Base-by-base conservation (phyloP, 441 rosid species). In the Eutrema salsugineum region DNA sequence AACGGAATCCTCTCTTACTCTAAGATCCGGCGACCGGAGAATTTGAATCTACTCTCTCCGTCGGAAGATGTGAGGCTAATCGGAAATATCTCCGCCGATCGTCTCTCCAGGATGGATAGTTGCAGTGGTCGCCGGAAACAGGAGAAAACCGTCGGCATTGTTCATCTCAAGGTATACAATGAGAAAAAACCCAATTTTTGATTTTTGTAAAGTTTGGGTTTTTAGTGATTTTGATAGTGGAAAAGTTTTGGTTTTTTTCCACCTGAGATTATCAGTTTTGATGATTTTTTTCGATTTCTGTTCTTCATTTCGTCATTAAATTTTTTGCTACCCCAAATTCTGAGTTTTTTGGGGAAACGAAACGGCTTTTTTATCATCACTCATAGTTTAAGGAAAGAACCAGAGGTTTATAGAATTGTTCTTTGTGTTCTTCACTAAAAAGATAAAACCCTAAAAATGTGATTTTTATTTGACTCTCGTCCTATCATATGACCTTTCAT, bases 1-100 rank as follows among this genome's bases (percentile, higher is more conserved):
- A 84, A 87, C 55, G 98, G 97, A 43, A 85, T 86, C 59, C 84
- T 94, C 6, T 92, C 94, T 8, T 94, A 94, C 68, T 92, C 93
- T 8, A 94, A 90, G 86, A 84, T 85, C 78, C 91, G 88, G 24
- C 79, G 91, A 49, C 81, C 89, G 51, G 97, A 87, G 77, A 79
- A 83, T 80, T 79, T 91, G 7, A 79, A 80, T 64, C 75, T 86
- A 5, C 75, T 79, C 1, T 70, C 86, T 36, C 78, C 85, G 8
- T 71, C 77, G 3, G 88, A 86, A 16, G 97, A 88, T 65, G 87
- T 92, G 69, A 84, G 84, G 55, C 61, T 90, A 76, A 92, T 92
- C 79, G 98, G 99, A 24, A 86, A 88, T 43, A 80, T 83, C 24
- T 81, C 99, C 11, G 61, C 83, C 36, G 81, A 70, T 70, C 84